These are phyloP conservation scores for Silene noctiflora DNA, from an alignment of 179 eudicot genomes.

Conservation along the genomic window DNA sequence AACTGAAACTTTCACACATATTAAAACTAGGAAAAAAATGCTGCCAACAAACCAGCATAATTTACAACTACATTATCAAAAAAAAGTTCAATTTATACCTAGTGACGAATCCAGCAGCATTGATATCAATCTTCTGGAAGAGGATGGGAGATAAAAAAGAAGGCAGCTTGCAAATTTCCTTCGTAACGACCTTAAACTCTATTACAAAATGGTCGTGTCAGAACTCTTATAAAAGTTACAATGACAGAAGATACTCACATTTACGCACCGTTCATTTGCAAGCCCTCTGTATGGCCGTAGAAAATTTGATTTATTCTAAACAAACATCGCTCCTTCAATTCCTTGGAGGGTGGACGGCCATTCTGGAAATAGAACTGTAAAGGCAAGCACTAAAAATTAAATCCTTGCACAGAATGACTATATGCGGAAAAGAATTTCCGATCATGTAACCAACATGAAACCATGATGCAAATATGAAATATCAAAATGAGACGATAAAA, in stretches of 20 bases:
- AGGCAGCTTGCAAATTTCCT: slow-evolving; percentile 93
- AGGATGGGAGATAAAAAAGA: slow-evolving; percentile 77
- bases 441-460: background rate
- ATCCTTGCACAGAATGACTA: background rate
- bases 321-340: slow-evolving; percentile 74
- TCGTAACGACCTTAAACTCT: slow-evolving; percentile 75
- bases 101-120: slow-evolving; percentile 65
- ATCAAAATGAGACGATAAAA: background rate
- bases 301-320: slow-evolving; percentile 90
- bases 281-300: slow-evolving; percentile 84
- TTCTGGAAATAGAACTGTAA: slow-evolving; percentile 88
- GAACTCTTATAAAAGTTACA: background rate
- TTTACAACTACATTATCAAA: background rate
- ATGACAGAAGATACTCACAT: slow-evolving; percentile 6
- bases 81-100: slow-evolving; percentile 40
- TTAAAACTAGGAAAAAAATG: background rate
- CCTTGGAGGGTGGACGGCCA: slow-evolving; percentile 94
- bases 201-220: slow-evolving; percentile 21
- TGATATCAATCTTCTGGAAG: slow-evolving; percentile 68
- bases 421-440: background rate
- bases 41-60: background rate
- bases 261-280: slow-evolving; percentile 75
- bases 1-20: background rate
- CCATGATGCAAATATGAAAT: background rate
- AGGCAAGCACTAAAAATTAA: slow-evolving; percentile 11